Evolutionary conservation across 2,329 filamentous ascomycete species (phyloP), one percentile per base, ranked within the genome.

Genomic region (Cladosporium sp.): DNA sequence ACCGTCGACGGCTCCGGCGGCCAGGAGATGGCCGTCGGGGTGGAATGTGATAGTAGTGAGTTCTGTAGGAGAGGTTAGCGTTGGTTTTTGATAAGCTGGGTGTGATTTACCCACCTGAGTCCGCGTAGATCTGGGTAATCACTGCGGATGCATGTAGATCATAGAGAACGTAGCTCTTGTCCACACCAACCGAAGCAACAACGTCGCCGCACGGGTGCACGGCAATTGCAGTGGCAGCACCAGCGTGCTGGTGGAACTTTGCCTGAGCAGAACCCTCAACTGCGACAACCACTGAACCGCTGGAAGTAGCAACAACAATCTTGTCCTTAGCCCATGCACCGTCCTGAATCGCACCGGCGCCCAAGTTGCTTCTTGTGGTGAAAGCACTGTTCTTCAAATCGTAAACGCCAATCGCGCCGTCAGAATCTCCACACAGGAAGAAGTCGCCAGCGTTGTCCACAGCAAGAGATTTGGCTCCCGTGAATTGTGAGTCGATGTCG

Each of bases 21-120:
- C 94, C 72, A 98, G 88, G 6, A 99, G 85, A 76, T 97, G 92
- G n/a, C 95, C 95, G 75, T 99, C 95, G 7, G 96, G 95, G 76
- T 99, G 95, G 84, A 99, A 98, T 36, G 90, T 87, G 69, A 89
- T 91, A 59, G 89, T 86, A 1, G 90, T 91, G 54, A 96, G 82
- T 67, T 89, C 91, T 91, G 75, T 13, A 46, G 26, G 30, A 62
- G 13, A 49, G 62, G 73, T 79, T 73, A 80, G 58, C 59, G 34
- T 23, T 23, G 28, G 11, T 21, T 48, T 69, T 25, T 67, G 59
- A n/a, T 16, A 13, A 34, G 64, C 61, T 34, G 39, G 21, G 36
- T 34, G 18, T 28, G 57, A 26, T 23, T 23, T 5, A n/a, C 63
- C 14, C 86, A 95, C 92, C 86, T 69, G 90, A 85, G 78, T 94